A percentile compares a stretch with the other conserved stretches of the same genome.
Evolutionary conservation across 1,284 basidiomycete species (phyloP).

Genomic region (Rhodotorula sp.): DNA sequence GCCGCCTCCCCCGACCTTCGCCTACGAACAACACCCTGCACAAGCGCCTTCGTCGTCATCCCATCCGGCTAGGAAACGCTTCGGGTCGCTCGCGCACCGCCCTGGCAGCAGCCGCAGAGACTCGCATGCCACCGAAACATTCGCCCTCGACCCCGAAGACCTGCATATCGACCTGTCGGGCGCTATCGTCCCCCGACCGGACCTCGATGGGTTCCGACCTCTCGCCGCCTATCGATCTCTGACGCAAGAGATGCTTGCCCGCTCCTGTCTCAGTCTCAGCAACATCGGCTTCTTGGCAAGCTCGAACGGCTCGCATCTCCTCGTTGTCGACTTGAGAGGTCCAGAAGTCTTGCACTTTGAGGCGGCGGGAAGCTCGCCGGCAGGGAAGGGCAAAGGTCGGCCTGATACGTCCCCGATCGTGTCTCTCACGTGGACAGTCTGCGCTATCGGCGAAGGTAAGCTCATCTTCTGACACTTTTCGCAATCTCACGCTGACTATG

Average conservation of each 20-base stretch:
- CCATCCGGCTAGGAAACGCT: neutral
- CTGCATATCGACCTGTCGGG: constrained; percentile 20
- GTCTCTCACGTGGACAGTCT: constrained; percentile 67
- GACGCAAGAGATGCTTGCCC: neutral
- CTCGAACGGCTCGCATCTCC: constrained; percentile 61
- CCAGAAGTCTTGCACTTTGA: constrained; percentile 63
- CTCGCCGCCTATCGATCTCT: constrained; percentile 46
- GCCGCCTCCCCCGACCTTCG: neutral
- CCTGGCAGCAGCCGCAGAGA: constrained; percentile 30
- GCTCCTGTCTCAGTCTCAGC: constrained; percentile 21
- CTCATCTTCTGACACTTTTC: neutral
- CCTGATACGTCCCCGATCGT: constrained; percentile 53
- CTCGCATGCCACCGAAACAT: constrained; percentile 52
- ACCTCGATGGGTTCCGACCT: constrained; percentile 66
- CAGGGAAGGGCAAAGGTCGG: constrained; percentile 48
- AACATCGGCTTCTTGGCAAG: constrained; percentile 49
- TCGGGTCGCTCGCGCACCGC: neutral
- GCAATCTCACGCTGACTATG: neutral
- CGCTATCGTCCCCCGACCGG: constrained; percentile 4
- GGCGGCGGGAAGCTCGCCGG: constrained; percentile 46
- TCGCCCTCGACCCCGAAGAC: constrained; percentile 57
- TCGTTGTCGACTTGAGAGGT: constrained; percentile 69
- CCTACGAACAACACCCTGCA: neutral
- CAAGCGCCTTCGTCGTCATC: neutral
- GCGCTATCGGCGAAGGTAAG: constrained; percentile 59